Conservation (phyloP, 2,329 filamentous ascomycete genomes). For the Fusarium oxysporum region DNA sequence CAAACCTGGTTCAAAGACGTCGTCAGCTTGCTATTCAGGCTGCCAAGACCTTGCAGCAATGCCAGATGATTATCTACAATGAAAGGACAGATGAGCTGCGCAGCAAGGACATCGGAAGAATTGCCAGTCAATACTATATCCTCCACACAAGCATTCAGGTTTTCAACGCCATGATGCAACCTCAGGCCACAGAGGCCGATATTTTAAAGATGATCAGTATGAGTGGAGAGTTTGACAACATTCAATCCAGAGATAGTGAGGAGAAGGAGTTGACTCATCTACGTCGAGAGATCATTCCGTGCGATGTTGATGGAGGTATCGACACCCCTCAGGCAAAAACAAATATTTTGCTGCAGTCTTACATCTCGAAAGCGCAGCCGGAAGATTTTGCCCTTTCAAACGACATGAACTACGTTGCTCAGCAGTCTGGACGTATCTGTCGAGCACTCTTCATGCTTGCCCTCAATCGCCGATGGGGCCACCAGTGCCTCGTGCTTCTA, state of each 20-base stretch:
- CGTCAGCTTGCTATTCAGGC: conserved; percentile 90
- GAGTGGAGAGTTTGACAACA: conserved; percentile 98
- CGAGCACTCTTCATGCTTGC: conserved; percentile 97
- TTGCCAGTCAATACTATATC: conserved; percentile 97
- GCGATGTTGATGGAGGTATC: conserved; percentile 79
- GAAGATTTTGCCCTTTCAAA: conserved; percentile 96
- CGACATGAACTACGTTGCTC: conserved; percentile 93
- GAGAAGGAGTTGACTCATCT: conserved; percentile 85
- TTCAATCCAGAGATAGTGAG: conserved; percentile 91
- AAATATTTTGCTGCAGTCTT: conserved; percentile 93
- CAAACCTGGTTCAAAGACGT: conserved; percentile 85
- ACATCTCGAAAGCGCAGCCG: conserved; percentile 87
- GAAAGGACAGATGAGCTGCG: conserved; percentile 92
- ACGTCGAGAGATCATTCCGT: conserved; percentile 76
- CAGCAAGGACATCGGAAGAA: conserved; percentile 94
- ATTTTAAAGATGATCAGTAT: conserved; percentile 96
- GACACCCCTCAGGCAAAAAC: conserved; percentile 88
- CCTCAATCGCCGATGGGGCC: conserved; percentile 92
- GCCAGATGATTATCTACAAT: conserved; percentile 99
- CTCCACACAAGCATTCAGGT: conserved; percentile 93
- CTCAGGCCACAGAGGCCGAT: conserved; percentile 87
- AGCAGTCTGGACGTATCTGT: conserved; percentile 95
- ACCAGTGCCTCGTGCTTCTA: conserved; percentile 90
- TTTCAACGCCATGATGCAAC: conserved; percentile 95
- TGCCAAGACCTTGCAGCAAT: conserved; percentile 86